phyloP scores from a whole-genome alignment of 2,329 filamentous ascomycete genomes.

The Aureobasidium sp. region DNA sequence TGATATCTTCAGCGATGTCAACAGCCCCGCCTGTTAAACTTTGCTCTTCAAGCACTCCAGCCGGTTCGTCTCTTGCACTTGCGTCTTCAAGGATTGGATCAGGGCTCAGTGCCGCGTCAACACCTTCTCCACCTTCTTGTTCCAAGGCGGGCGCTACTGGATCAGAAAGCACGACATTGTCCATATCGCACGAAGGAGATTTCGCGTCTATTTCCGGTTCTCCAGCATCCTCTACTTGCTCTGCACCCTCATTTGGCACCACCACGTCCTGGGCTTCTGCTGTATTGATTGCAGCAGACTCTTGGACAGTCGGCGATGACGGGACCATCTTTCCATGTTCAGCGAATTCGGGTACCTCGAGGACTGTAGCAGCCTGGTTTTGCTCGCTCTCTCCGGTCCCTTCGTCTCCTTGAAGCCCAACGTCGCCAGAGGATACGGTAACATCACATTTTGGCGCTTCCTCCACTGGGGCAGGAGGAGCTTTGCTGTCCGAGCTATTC shows the following conservation, averaged over 20 bases:
- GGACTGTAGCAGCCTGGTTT: neutral
- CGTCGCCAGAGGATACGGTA: neutral
- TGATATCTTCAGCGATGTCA: neutral
- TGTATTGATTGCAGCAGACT: neutral
- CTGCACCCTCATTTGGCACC: neutral
- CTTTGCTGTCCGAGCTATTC: neutral
- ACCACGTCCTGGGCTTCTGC: too few relatives aligned
- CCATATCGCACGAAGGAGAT: too few relatives aligned
- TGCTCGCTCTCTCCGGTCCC: neutral
- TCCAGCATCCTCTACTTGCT: neutral
- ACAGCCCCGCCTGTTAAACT: rapidly evolving
- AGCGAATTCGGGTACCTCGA: neutral
- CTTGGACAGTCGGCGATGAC: neutral
- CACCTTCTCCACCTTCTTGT: neutral
- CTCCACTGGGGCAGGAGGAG: neutral
- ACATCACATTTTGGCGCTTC: neutral
- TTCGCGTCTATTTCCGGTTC: neutral
- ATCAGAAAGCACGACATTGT: too few relatives aligned
- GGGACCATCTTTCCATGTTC: neutral
- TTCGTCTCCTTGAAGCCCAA: neutral
- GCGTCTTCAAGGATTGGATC: neutral
- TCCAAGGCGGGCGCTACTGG: neutral
- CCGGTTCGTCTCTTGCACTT: neutral
- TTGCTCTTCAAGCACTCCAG: neutral
- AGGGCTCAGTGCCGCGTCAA: neutral